Evolutionary conservation across 805 yeast species (phyloP).

Genomic region (Hanseniaspora lindneri): DNA sequence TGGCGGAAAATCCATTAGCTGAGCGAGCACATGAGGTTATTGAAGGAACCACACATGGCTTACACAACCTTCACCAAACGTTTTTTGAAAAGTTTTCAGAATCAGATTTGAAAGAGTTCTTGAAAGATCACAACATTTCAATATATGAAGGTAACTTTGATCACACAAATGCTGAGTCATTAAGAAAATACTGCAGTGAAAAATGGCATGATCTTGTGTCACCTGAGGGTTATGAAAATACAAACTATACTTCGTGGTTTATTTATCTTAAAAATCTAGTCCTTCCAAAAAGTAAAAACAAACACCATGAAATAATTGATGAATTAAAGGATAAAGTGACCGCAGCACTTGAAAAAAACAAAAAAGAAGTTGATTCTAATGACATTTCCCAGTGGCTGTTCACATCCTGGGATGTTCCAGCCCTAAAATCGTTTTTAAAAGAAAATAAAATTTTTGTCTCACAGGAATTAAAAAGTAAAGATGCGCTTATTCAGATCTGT

Average conservation of each 20-base stretch:
- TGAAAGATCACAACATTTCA: constrained; percentile 25
- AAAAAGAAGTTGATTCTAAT: not conserved
- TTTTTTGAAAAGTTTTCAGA: not conserved
- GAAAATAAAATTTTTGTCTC: constrained; percentile 27
- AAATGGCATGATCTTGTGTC: constrained; percentile 12
- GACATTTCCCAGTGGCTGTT: constrained; percentile 37
- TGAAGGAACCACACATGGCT: not conserved
- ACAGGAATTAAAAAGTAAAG: constrained; percentile 24
- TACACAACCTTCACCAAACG: not conserved
- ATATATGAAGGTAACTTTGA: not conserved
- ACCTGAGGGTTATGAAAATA: constrained; percentile 11
- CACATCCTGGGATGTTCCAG: constrained; percentile 34
- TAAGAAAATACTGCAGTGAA: constrained; percentile 7
- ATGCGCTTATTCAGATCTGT: constrained; percentile 35
- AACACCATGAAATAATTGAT: not conserved
- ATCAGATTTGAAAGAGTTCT: constrained; percentile 26
- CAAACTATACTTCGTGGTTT: constrained; percentile 9
- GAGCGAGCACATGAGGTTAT: not conserved
- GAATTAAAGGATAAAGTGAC: not conserved
- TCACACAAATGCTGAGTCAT: not conserved
- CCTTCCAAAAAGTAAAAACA: not conserved
- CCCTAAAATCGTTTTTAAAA: constrained; percentile 29
- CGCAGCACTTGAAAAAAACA: not conserved
- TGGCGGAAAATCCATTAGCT: not conserved
- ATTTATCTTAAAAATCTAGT: not conserved